phyloP scores from a whole-genome alignment of 2,329 filamentous ascomycete species.

The Colletotrichum spinosum region DNA sequence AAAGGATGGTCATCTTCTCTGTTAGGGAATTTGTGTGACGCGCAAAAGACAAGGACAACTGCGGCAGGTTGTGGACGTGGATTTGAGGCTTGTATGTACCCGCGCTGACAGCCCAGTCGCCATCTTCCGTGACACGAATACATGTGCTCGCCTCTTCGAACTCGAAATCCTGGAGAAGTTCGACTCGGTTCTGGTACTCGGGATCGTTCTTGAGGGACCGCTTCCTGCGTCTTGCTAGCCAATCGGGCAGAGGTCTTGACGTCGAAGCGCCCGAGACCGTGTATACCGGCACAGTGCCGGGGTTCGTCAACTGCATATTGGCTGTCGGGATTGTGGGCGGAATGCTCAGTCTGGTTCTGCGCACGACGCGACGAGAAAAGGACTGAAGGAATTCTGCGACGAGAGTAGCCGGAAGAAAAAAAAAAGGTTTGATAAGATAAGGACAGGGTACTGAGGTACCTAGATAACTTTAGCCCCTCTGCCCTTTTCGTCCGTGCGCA shows the following conservation, averaged over 20 bases:
- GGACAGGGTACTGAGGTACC: neutral
- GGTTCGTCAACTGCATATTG: conserved; percentile 83
- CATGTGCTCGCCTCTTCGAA: conserved; percentile 96
- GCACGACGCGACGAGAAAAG: conserved; percentile 23
- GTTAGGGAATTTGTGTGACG: conserved; percentile 94
- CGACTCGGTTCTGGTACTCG: conserved; percentile 93
- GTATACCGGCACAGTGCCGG: conserved; percentile 89
- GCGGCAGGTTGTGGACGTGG: conserved; percentile 93
- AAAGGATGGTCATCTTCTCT: conserved; percentile 89
- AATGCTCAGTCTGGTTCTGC: conserved; percentile 20
- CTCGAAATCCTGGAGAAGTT: conserved; percentile 96
- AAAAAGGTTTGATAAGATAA: conserved; percentile 40
- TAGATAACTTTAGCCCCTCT: too few species aligned
- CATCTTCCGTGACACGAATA: conserved; percentile 91
- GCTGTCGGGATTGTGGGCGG: conserved; percentile 19
- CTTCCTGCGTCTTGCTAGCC: conserved; percentile 91
- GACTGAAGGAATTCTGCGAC: conserved; percentile 23
- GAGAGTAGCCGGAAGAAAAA: conserved; percentile 27
- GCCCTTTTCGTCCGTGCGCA: too few species aligned
- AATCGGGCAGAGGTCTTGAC: conserved; percentile 90
- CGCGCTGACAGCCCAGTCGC: conserved; percentile 84
- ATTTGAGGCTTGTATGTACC: conserved; percentile 83
- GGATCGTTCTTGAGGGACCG: conserved; percentile 90
- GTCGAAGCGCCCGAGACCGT: conserved; percentile 93
- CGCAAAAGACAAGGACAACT: conserved; percentile 92